Base-by-base conservation (phyloP, 2,329 filamentous ascomycete species). In the Dactylellina leptospora region DNA sequence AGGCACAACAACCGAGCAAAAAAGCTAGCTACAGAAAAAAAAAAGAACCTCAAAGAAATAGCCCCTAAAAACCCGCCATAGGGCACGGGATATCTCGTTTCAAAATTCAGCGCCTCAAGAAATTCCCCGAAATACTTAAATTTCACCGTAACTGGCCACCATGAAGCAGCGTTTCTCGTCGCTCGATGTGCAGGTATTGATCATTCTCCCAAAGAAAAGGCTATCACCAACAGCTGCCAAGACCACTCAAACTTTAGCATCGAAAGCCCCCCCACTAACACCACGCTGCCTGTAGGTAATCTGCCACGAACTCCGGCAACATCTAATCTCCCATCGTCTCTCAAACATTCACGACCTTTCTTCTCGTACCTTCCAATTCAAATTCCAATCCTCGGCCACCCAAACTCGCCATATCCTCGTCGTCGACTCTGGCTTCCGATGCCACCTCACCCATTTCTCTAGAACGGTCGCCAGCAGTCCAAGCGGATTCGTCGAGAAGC, bases 341-440 rank as follows among this genome's bases (percentile, higher is more conserved):
- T 87, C 91, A 74, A 99, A 99, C 79, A 89, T 97, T 79, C 97
- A 99, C 82, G 95, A 99, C 80, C 87, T 99, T 70, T 96, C 92
- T 74, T 92, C 92, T 82, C 92, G 93, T 78, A 97, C 97, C 78
- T 91, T 97, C 78, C 88, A 97, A 23, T 86, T 99, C 80, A 97
- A 97, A 79, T 95, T 99, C 78, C 88, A 92, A 61, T 70, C 64
- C 3, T 70, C 64, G 30, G 64, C 64, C 0, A 96, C 95, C 79
- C 92, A 93, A 44, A 89, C 93, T 78, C 92, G 93, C 80, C 89
- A 95, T 79, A 93, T 97, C 79, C 84, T 99, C 25, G 84, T 99
- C 55, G 87, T 99, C 77, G 95, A 99, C 79, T 95, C 91, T 1
- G 95, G 95, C 27, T 99, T 99, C 80, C 92, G 95, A 78, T 96